These are phyloP conservation scores for Trichothecium sympodiale DNA, from an alignment of 2,329 filamentous ascomycete species.

Conservation along the genomic window DNA sequence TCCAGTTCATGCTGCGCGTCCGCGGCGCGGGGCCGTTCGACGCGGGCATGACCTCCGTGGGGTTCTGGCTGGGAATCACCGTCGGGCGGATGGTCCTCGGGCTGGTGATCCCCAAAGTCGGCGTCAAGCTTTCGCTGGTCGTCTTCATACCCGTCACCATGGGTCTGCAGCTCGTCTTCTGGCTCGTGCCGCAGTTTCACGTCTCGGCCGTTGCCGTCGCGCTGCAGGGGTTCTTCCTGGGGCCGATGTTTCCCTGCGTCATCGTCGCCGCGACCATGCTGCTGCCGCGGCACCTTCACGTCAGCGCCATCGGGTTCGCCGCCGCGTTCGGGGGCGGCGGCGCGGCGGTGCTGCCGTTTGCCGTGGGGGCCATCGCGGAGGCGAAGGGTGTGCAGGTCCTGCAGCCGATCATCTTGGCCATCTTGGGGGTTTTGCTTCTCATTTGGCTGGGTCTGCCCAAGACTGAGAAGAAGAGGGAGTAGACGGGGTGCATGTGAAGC, in stretches of 20 bases:
- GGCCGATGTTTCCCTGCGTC: conserved; percentile 61
- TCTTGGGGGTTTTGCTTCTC: conserved; percentile 27
- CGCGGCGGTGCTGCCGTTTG: conserved; percentile 55
- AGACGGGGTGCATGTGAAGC: too few relatives aligned
- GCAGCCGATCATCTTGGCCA: conserved; percentile 38
- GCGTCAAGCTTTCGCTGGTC: too few relatives aligned
- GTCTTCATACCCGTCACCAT: conserved; percentile 55
- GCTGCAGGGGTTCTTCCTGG: conserved; percentile 68
- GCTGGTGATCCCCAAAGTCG: conserved; percentile 51
- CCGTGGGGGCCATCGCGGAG: conserved; percentile 32
- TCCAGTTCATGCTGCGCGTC: conserved; percentile 71
- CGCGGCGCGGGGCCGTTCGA: conserved; percentile 57
- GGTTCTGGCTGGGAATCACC: conserved; percentile 74
- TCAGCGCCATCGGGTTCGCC: conserved; percentile 71
- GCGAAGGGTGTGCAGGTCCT: conserved; percentile 38
- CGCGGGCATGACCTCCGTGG: conserved; percentile 64
- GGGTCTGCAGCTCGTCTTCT: conserved; percentile 61
- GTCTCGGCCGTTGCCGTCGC: conserved; percentile 62
- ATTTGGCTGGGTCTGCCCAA: conserved; percentile 30
- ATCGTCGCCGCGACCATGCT: conserved; percentile 66
- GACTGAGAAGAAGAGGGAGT: conserved; percentile 23
- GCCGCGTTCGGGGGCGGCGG: conserved; percentile 67
- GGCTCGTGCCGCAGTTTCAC: conserved; percentile 69
- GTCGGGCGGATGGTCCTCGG: conserved; percentile 59
- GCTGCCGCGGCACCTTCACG: conserved; percentile 61